Evolutionary conservation across 1,139 yeast genomes (phyloP).

Genomic region (Tardiomyces depauwii): DNA sequence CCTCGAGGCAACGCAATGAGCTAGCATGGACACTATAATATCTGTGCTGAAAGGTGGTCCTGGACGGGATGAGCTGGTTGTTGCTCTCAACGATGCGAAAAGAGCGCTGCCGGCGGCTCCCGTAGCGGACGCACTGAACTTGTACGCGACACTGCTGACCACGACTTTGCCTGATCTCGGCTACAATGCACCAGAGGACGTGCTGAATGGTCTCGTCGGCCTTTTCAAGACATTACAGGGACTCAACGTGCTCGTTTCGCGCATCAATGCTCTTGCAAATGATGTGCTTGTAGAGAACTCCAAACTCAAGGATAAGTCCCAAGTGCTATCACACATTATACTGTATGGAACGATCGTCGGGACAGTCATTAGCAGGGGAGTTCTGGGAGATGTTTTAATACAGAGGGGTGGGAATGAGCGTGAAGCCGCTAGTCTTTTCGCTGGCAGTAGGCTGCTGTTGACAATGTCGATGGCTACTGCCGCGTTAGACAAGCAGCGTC

Average conservation of each 20-base stretch:
- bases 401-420: neutral
- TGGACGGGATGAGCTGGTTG: neutral
- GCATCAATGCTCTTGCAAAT: neutral
- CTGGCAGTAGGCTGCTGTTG: neutral
- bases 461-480: neutral
- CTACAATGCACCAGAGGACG: neutral
- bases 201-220: neutral
- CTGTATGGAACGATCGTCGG: neutral
- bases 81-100: neutral
- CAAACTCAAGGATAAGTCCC: neutral
- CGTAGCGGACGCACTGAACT: neutral
- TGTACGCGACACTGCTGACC: neutral
- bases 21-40: neutral
- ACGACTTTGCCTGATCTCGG: neutral
- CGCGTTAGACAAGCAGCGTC: neutral
- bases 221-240: neutral
- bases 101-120: neutral
- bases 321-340: neutral
- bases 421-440: neutral
- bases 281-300: neutral
- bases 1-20: too few species aligned
- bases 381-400: neutral
- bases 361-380: neutral
- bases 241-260: neutral
- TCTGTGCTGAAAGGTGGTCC: neutral